Conservation (phyloP, 2,329 filamentous ascomycete genomes). For the Colletotrichum eremochloae region DNA sequence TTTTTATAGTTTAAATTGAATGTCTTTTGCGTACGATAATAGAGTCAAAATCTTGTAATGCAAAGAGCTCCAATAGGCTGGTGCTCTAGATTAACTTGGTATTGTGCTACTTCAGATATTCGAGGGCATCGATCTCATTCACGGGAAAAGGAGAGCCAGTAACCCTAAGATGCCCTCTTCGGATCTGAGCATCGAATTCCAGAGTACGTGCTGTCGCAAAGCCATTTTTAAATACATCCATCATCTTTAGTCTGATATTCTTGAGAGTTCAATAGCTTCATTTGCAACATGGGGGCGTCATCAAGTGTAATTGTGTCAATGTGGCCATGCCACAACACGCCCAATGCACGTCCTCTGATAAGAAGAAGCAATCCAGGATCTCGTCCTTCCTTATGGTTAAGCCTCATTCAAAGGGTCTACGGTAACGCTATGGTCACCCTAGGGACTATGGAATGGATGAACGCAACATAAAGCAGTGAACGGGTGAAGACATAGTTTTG, state of each 20-base stretch:
- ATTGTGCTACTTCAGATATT: no score
- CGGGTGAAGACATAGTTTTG: conserved; percentile 43
- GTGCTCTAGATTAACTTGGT: no score
- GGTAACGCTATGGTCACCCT: conserved; percentile 43
- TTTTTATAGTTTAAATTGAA: no score
- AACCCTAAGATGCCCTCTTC: no score
- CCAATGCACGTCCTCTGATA: neutral
- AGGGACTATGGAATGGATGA: conserved; percentile 43
- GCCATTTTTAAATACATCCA: no score
- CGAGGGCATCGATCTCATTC: no score
- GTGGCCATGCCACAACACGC: neutral
- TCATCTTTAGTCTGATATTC: neutral
- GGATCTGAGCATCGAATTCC: no score
- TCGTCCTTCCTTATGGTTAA: conserved; percentile 41
- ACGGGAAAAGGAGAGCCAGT: no score
- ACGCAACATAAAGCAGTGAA: conserved; percentile 41
- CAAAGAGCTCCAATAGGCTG: no score
- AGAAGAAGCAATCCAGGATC: neutral
- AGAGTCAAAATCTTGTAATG: no score
- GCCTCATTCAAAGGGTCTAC: conserved; percentile 43
- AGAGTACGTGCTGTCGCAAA: no score
- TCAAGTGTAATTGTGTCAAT: conserved; percentile 36
- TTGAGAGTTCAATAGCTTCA: neutral
- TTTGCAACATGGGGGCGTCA: conserved; percentile 33
- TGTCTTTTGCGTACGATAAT: no score